phyloP scores from a whole-genome alignment of 2,329 filamentous ascomycete genomes.

The Fusarium siculi region DNA sequence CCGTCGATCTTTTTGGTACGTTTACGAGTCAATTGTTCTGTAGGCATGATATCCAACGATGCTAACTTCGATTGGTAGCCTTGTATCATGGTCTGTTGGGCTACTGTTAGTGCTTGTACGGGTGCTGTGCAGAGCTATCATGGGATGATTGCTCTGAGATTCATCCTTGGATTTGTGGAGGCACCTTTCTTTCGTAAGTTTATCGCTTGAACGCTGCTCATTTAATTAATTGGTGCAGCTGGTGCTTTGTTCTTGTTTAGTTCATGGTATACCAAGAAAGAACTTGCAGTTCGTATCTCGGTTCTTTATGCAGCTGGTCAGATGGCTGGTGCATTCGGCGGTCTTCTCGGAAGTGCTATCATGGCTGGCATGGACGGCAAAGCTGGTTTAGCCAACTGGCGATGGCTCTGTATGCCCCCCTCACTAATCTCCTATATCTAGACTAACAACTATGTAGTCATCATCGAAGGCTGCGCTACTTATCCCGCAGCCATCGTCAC shows the following conservation, averaged over 20 bases:
- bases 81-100: conserved; percentile 11
- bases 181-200: conserved; percentile 9
- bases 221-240: neutral
- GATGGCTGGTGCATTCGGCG: conserved; percentile 78
- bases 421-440: rapidly evolving
- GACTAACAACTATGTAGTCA: neutral
- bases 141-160: conserved; percentile 7
- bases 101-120: conserved; percentile 49
- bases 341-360: conserved; percentile 72
- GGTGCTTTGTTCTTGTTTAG: conserved; percentile 11
- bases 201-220: too few relatives aligned
- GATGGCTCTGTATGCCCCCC: conserved; percentile 45
- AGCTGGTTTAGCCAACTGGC: conserved; percentile 70
- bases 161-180: conserved; percentile 18
- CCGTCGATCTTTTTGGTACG: conserved; percentile 54
- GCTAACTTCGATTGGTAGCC: neutral
- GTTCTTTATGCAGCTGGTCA: conserved; percentile 75
- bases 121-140: conserved; percentile 4
- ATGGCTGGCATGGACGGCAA: conserved; percentile 70
- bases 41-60: neutral
- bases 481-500: conserved; percentile 6
- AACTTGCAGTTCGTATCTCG: conserved; percentile 72
- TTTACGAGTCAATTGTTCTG: neutral
- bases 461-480: conserved; percentile 13
- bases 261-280: conserved; percentile 58